Evolutionary conservation across 202 grass and related monocot species (phyloP).

Genomic region (Schoenoplectus triqueter): DNA sequence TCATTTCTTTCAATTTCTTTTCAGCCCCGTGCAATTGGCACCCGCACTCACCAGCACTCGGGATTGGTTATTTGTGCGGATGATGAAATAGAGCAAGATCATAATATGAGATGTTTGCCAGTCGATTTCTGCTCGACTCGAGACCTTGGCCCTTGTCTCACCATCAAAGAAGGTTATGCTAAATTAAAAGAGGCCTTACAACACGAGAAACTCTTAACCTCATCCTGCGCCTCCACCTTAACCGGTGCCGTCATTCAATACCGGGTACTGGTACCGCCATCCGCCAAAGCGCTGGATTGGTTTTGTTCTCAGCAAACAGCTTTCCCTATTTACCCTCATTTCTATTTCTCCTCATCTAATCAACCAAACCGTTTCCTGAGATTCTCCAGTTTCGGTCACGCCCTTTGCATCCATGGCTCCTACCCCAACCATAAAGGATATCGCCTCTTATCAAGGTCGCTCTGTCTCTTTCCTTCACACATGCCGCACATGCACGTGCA

Average conservation of each 20-base stretch:
- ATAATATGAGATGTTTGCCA: conserved; percentile 44
- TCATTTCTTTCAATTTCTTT: neutral
- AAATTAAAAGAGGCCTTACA: conserved; percentile 57
- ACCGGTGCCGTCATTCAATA: conserved; percentile 66
- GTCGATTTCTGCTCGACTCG: conserved; percentile 60
- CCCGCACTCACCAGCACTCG: neutral
- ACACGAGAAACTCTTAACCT: conserved; percentile 50
- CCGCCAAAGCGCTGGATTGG: conserved; percentile 71
- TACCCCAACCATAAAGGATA: conserved; percentile 45
- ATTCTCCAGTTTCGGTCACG: conserved; percentile 66
- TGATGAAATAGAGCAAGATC: conserved; percentile 41
- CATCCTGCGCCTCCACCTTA: conserved; percentile 21
- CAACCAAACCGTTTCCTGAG: conserved; percentile 38
- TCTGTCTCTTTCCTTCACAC: conserved; percentile 27
- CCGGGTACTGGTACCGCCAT: conserved; percentile 77
- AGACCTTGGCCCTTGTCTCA: conserved; percentile 60
- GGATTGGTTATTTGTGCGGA: conserved; percentile 71
- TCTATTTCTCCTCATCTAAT: conserved; percentile 59
- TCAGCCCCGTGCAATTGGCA: neutral
- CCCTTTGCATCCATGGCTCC: conserved; percentile 68
- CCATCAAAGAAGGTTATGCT: conserved; percentile 54
- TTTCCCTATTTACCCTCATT: conserved; percentile 77
- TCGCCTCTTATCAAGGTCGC: conserved; percentile 67
- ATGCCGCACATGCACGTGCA: neutral
- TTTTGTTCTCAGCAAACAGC: conserved; percentile 56